Evolutionary conservation across 1,284 basidiomycete genomes (phyloP).

Genomic region (Apiotrichum laibachii): DNA sequence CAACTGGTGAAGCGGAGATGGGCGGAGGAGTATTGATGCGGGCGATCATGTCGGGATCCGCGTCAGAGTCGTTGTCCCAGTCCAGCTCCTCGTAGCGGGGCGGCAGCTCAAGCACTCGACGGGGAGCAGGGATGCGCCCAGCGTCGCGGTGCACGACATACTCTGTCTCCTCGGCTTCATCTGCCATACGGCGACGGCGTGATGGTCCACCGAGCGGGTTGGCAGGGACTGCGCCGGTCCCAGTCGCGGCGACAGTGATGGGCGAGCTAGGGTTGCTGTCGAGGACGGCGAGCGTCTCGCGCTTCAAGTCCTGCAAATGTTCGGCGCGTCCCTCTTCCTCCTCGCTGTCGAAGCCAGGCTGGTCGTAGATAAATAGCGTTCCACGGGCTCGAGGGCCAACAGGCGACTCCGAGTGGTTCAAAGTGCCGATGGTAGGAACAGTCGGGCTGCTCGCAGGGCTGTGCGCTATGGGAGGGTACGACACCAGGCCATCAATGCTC

Average conservation of each 20-base stretch:
- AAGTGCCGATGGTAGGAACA: neutral
- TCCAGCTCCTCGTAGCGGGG: conserved; percentile 47
- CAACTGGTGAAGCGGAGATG: neutral
- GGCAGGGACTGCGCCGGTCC: neutral
- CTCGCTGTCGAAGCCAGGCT: conserved; percentile 13
- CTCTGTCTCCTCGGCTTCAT: conserved; percentile 19
- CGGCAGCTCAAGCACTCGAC: conserved; percentile 39
- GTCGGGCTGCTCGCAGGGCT: neutral
- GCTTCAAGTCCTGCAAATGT: conserved; percentile 29
- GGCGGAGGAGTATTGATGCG: neutral
- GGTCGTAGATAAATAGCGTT: conserved; percentile 33
- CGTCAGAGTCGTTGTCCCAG: conserved; percentile 32
- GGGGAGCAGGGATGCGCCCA: conserved; percentile 25
- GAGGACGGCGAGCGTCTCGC: conserved; percentile 40
- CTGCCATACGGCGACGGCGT: neutral
- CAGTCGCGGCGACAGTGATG: neutral
- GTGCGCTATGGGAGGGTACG: conserved; percentile 11
- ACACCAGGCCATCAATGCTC: conserved; percentile 29
- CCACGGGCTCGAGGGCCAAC: conserved; percentile 10
- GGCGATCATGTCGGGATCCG: neutral
- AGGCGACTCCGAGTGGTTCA: neutral
- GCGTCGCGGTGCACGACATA: conserved; percentile 47
- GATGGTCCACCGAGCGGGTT: neutral
- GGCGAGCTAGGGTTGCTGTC: conserved; percentile 4
- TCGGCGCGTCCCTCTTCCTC: conserved; percentile 17